Evolutionary conservation across 2,329 filamentous ascomycete species (phyloP), one percentile per base, ranked within the genome.

Genomic region (Clonostachys byssicola): DNA sequence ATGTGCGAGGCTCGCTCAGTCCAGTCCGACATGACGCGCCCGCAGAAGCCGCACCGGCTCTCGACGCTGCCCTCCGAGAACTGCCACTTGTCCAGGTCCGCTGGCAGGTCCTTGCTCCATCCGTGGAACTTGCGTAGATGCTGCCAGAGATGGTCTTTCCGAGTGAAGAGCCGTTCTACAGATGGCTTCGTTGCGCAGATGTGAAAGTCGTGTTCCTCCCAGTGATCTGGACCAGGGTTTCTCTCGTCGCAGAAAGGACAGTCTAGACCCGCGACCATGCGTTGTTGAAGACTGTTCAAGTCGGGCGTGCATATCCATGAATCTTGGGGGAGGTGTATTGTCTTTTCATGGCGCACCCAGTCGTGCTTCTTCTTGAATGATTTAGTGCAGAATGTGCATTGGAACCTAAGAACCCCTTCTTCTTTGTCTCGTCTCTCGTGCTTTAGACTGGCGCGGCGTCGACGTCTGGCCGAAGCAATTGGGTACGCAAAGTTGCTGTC

Each of bases 101-200:
- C 23, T 10, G 23, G 23, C 9, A 10, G 23, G 23, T 9, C 23
- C 53, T 47, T 70, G 60, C 74, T 75, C 52, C 68, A 72, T 2
- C 62, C 61, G 47, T 72, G 69, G 36, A 72, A 72, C 47, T 72
- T 72, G 54, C 60, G 59, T n/a, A 68, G 47, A 17, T 68, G 65
- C 49, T 68, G 65, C 65, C 64, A 68, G 18, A 72, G 56, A 46
- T 72, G 67, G 40, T 72, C 69, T 44, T 72, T 72, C 47, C 69
- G 63, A 2, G 60, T 61, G 47, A 72, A 72, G 1, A 60, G 67
- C 12, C 68, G 71, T 39, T 79, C 73, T 16, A 61, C 55, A 7
- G 62, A 54, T 7, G 64, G 56, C 6, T 64, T 75, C 45, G 79
- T 73, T 17, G 74, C 73, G 53, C 80, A 84, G 5, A 72, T 53